Evolutionary conservation across 208 protist species (phyloP).

Genomic region (Acanthamoeba rhysodes): DNA sequence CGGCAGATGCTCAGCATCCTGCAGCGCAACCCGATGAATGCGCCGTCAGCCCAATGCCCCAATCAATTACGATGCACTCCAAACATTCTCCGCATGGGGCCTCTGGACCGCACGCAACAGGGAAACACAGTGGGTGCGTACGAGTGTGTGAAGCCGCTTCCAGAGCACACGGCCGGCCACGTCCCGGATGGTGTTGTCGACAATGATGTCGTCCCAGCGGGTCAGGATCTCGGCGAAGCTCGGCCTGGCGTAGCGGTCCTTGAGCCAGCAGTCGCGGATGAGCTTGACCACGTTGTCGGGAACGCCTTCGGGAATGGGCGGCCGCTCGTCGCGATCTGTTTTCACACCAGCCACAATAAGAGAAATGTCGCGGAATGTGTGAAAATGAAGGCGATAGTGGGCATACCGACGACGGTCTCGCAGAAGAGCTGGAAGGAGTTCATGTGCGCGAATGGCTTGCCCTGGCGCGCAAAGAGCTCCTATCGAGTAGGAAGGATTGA

Average conservation of each 20-base stretch:
- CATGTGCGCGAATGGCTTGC: background rate
- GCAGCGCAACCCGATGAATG: background rate
- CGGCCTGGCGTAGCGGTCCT: slow-evolving; percentile 28
- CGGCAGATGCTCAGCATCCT: background rate
- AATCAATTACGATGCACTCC: too few species aligned
- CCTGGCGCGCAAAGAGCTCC: slow-evolving; percentile 23
- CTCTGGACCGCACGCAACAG: too few species aligned
- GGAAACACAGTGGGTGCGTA: background rate
- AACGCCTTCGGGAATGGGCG: slow-evolving; percentile 10
- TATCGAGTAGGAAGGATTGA: too few species aligned
- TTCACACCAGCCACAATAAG: background rate
- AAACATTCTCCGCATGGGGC: background rate
- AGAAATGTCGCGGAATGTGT: too few species aligned
- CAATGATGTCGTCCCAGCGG: background rate
- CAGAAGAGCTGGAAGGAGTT: slow-evolving; percentile 27
- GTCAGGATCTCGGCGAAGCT: slow-evolving; percentile 36
- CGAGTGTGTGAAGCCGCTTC: background rate
- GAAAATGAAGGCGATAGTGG: background rate
- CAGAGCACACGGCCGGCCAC: background rate
- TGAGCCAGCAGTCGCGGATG: slow-evolving; percentile 51
- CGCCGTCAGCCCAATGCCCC: too few species aligned
- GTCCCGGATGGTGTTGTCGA: background rate
- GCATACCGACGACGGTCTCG: background rate
- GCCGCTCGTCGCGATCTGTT: background rate
- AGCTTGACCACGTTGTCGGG: background rate